phyloP scores from a whole-genome alignment of 2,329 filamentous ascomycete genomes.

The Rhytidhysteron rufulum region DNA sequence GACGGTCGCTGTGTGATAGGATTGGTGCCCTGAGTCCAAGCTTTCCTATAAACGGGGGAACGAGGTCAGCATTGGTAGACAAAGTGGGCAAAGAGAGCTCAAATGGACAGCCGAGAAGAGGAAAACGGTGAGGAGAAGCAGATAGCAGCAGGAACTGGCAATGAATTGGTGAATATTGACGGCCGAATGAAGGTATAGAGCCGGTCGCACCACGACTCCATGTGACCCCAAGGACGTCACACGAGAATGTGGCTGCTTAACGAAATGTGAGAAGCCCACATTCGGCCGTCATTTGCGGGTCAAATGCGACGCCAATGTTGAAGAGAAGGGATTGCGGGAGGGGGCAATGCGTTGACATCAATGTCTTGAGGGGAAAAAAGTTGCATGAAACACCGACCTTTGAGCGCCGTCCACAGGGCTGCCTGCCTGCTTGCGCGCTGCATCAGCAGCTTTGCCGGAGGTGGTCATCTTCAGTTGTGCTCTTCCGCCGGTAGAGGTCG shows the following conservation, averaged over 20 bases:
- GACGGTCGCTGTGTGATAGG: conserved; percentile 56
- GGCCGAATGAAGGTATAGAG: conserved; percentile 6
- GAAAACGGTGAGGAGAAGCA: conserved; percentile 1
- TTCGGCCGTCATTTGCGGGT: background rate
- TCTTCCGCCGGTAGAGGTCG: conserved; percentile 35
- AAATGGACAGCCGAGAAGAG: background rate
- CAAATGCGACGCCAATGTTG: background rate
- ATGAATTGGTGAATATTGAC: conserved; percentile 3
- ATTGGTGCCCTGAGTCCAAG: conserved; percentile 60
- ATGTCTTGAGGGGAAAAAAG: background rate
- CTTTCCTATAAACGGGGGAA: conserved; percentile 42
- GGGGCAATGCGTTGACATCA: too few species aligned
- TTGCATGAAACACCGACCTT: conserved; percentile 43
- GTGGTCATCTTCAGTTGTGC: conserved; percentile 49
- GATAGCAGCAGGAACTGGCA: conserved; percentile 3
- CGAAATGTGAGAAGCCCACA: conserved; percentile 3
- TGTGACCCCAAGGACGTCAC: conserved; percentile 31
- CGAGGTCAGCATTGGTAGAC: conserved; percentile 20
- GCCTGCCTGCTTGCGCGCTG: conserved; percentile 52
- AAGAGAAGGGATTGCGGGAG: too few species aligned
- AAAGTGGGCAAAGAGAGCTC: conserved; percentile 5
- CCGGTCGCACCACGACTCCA: conserved; percentile 29
- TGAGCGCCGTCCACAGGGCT: conserved; percentile 53
- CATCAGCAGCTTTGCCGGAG: conserved; percentile 49
- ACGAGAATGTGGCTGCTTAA: conserved; percentile 19